Evolutionary conservation across 2,329 filamentous ascomycete genomes (phyloP), one percentile per base, ranked within the genome.

Genomic region (Nothophaeocryptopus gaeumannii): DNA sequence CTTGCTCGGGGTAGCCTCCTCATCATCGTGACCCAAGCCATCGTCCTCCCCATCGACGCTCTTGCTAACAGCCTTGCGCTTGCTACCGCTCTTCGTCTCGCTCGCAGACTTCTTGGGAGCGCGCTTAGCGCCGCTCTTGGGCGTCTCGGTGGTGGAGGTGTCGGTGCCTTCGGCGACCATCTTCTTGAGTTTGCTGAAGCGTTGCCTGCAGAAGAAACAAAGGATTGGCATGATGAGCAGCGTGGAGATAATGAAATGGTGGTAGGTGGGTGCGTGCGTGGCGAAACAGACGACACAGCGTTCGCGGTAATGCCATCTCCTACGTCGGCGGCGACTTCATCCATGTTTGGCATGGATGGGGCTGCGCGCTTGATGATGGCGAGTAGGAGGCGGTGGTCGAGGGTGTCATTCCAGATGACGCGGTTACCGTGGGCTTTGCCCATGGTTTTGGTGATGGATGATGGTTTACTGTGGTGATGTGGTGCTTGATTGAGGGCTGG

Each of bases 161-260:
- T 29, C 39, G 20, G 20, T 29, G 12, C 15, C 41, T 4, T 45
- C 41, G 20, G 20, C 20, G 16, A 45, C 31, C 32, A 36, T 32
- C 11, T 36, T 35, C 41, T 45, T 45, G 3, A 45, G 32, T n/a
- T 45, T 45, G 2, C 7, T 8, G 32, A 32, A 45, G 41, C 41
- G 41, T 16, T 45, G 16, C 8, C 41, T 45, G 32, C 9, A 14
- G 29, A 34, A 10, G 15, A 16, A 16, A 15, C 11, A 34, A 7
- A 59, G 55, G 51, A 57, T 57, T 31, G 50, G 43, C 12, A 58
- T 49, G n/a, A 58, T 42, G 13, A 58, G n/a, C n/a, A n/a, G n/a
- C n/a, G n/a, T n/a, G n/a, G 20, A 26, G 7, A 26, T 26, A 4
- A 26, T 26, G 4, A 7, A 26, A 7, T 26, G 20, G 20, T 26